phyloP scores from a whole-genome alignment of 768 basidiomycete species.

The Suillus subluteus region DNA sequence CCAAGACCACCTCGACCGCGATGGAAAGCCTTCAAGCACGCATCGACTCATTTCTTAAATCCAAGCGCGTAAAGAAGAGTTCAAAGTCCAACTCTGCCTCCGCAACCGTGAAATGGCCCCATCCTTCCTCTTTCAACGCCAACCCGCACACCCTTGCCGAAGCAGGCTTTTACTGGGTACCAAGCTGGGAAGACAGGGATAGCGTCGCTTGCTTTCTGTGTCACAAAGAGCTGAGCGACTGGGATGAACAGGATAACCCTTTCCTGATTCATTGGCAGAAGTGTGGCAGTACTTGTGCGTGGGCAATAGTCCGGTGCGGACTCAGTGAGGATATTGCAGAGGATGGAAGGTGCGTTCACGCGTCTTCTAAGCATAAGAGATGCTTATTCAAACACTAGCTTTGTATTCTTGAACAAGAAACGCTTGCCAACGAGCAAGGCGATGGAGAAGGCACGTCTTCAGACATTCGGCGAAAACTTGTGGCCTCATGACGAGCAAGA shows the following conservation, averaged over 20 bases:
- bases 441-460: constrained; percentile 75
- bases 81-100: constrained; percentile 49
- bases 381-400: constrained; percentile 43
- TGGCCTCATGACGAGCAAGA: constrained; percentile 73
- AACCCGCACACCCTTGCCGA: constrained; percentile 78
- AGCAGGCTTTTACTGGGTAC: constrained; percentile 89
- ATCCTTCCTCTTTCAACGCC: constrained; percentile 63
- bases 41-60: constrained; percentile 68
- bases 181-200: constrained; percentile 68
- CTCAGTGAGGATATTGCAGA: constrained; percentile 58
- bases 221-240: constrained; percentile 78
- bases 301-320: constrained; percentile 83
- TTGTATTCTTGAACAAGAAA: constrained; percentile 55
- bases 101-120: constrained; percentile 75
- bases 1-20: constrained; percentile 15
- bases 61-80: constrained; percentile 57
- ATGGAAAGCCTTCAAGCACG: constrained; percentile 64
- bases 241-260: constrained; percentile 87
- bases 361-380: neutral
- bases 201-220: constrained; percentile 87
- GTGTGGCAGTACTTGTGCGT: constrained; percentile 68
- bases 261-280: constrained; percentile 80
- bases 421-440: constrained; percentile 67
- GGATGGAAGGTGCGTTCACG: constrained; percentile 53
- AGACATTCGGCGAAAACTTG: constrained; percentile 72